These are phyloP conservation scores for Cordyceps farinosa DNA, from an alignment of 2,329 filamentous ascomycete species.

Conservation along the genomic window DNA sequence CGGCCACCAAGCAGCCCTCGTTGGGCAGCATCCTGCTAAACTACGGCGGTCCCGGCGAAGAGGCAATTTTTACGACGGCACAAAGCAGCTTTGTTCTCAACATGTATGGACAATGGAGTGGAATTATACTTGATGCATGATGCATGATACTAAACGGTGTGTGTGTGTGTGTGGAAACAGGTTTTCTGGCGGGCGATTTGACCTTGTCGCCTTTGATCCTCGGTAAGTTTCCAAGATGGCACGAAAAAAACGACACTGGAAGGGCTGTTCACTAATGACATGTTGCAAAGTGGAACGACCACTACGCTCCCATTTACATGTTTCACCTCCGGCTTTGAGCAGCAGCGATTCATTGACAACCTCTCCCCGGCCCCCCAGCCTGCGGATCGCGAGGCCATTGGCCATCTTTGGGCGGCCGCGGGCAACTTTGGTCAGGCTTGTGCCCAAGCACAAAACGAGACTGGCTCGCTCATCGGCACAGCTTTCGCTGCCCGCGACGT, in stretches of 20 bases:
- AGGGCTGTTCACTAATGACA: background rate
- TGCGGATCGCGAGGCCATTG: conserved; percentile 18
- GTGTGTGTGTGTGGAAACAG: background rate
- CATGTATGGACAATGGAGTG: background rate
- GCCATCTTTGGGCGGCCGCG: conserved; percentile 21
- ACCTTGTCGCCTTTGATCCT: conserved; percentile 29
- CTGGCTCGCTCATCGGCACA: conserved; percentile 28
- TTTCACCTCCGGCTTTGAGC: conserved; percentile 16
- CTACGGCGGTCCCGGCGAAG: conserved; percentile 26
- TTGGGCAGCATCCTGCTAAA: conserved; percentile 32
- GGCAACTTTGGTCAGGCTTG: conserved; percentile 25
- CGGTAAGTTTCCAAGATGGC: conserved; percentile 21
- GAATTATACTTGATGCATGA: no score
- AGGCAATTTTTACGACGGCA: background rate
- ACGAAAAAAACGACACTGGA: background rate
- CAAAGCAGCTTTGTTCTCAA: background rate
- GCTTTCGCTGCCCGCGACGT: conserved; percentile 35
- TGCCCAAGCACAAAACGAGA: conserved; percentile 21
- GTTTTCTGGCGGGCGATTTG: conserved; percentile 26
- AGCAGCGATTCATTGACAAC: background rate
- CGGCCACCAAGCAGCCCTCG: conserved; percentile 20
- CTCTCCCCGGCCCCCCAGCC: conserved; percentile 2
- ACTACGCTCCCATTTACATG: conserved; percentile 24
- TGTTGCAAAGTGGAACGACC: conserved; percentile 20
- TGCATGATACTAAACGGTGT: background rate